A percentile compares a stretch with the other conserved stretches of the same genome.
phyloP scores from a whole-genome alignment of 345 rosid species.

The Moricandia moricandioides region DNA sequence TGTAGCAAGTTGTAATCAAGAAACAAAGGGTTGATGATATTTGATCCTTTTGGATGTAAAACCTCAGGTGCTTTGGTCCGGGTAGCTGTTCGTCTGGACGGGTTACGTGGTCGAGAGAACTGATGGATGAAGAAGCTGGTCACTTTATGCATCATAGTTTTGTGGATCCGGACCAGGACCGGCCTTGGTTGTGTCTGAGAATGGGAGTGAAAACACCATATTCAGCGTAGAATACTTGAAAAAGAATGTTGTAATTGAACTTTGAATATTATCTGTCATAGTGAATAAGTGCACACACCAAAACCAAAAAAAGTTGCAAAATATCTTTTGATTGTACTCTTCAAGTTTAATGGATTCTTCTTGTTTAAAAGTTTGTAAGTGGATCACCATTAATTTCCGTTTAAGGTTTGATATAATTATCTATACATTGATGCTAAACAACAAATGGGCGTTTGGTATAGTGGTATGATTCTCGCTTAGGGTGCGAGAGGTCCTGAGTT shows the following conservation, averaged over 20 bases:
- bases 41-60: not conserved
- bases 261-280: not conserved
- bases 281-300: conserved; percentile 1
- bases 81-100: conserved; percentile 71
- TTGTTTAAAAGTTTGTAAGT: not conserved
- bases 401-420: not conserved
- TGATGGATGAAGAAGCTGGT: conserved; percentile 81
- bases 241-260: not conserved
- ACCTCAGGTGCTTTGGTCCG: conserved; percentile 76
- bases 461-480: conserved; percentile 94
- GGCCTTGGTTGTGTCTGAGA: conserved; percentile 80
- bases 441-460: conserved; percentile 68
- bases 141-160: conserved; percentile 72
- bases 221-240: conserved; percentile 46
- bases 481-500: conserved; percentile 92
- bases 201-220: conserved; percentile 72
- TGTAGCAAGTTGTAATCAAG: not conserved
- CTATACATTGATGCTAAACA: not conserved
- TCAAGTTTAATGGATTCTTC: not conserved
- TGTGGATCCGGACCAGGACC: conserved; percentile 68
- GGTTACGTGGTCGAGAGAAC: conserved; percentile 79
- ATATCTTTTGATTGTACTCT: not conserved
- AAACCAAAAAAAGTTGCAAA: not conserved
- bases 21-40: not conserved
- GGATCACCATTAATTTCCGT: not conserved